phyloP scores from a whole-genome alignment of 257 asterid species.

The Paulownia fortunei region DNA sequence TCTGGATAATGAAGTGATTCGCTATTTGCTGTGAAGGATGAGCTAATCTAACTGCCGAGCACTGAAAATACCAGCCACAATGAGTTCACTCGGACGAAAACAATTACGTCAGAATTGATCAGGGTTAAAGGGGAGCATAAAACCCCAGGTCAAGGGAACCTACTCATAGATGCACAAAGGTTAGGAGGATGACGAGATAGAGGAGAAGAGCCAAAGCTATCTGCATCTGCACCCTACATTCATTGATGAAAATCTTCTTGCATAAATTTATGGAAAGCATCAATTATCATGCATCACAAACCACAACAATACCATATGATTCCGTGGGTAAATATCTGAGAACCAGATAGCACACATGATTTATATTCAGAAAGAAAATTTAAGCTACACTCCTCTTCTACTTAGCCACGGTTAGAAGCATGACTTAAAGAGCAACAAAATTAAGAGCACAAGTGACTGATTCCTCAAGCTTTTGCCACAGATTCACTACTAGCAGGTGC shows the following conservation, averaged over 20 bases:
- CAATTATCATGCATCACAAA: not conserved
- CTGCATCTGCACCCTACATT: not conserved
- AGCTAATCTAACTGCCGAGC: too few relatives aligned
- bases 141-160: too few relatives aligned
- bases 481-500: slow-evolving; percentile 28
- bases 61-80: too few relatives aligned
- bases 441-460: not conserved
- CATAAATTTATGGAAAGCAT: not conserved
- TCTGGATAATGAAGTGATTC: too few relatives aligned
- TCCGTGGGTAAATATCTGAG: not conserved
- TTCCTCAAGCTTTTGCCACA: slow-evolving; percentile 33
- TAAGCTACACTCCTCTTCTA: not conserved
- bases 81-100: too few relatives aligned
- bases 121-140: too few relatives aligned
- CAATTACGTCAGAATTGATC: too few relatives aligned
- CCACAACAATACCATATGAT: not conserved
- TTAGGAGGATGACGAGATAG: too few relatives aligned
- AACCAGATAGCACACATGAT: not conserved
- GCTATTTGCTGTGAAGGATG: too few relatives aligned
- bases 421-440: not conserved
- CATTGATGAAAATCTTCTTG: not conserved
- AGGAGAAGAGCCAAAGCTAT: too few relatives aligned
- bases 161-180: too few relatives aligned
- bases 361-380: not conserved
- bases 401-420: not conserved